Conservation (phyloP, 441 rosid genomes). For the Theobroma grandiflorum region DNA sequence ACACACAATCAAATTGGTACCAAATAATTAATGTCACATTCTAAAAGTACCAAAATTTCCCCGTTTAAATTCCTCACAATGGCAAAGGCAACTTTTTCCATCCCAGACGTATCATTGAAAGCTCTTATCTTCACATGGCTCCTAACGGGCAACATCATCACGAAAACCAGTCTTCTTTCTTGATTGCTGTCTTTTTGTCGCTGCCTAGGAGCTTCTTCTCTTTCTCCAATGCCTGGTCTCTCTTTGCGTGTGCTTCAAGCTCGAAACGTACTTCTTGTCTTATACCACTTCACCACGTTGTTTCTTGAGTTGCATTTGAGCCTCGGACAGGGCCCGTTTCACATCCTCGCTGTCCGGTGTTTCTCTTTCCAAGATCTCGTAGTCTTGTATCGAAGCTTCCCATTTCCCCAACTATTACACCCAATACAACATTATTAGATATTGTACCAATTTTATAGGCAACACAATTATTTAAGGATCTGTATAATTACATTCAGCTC, state of each 20-base stretch:
- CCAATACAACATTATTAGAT: neutral
- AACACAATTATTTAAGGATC: neutral
- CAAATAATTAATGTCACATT: neutral
- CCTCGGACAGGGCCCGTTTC: conserved; percentile 58
- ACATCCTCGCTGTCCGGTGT: conserved; percentile 74
- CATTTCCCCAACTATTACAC: conserved; percentile 60
- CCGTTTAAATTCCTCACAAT: neutral
- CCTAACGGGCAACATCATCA: neutral
- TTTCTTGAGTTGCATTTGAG: conserved; percentile 56
- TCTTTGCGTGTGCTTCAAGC: neutral
- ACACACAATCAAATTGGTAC: neutral
- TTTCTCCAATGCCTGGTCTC: neutral
- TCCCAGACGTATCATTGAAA: neutral
- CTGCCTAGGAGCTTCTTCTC: neutral
- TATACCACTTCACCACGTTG: conserved; percentile 33
- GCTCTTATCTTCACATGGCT: conserved; percentile 4
- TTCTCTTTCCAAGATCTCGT: conserved; percentile 62
- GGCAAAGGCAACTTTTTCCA: neutral
- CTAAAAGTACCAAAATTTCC: neutral
- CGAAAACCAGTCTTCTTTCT: neutral
- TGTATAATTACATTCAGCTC: no score
- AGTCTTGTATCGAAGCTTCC: conserved; percentile 75
- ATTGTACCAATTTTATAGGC: neutral
- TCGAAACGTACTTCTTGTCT: neutral
- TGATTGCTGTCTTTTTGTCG: neutral